A percentile compares a stretch with the other conserved stretches of the same genome.
Conservation (phyloP, 169 alveolate species). For the Plasmodium billcollinsi region DNA sequence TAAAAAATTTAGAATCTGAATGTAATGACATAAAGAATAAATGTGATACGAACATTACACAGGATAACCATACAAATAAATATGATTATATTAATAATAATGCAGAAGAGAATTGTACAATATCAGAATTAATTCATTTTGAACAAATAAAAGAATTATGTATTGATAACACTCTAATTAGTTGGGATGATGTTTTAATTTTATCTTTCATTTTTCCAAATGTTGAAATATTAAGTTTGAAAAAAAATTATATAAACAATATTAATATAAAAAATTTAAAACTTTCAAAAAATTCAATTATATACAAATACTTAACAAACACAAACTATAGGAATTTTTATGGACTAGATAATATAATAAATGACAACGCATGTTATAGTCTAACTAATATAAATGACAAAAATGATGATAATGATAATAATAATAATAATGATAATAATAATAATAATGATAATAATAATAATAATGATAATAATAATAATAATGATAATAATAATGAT, state of each 20-base stretch:
- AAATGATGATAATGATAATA: too few relatives aligned
- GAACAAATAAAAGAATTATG: slow-evolving; percentile 63
- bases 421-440: too few relatives aligned
- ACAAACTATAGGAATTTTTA: background rate
- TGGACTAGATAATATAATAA: too few relatives aligned
- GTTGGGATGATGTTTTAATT: slow-evolving; percentile 57
- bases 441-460: too few relatives aligned
- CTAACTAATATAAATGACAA: too few relatives aligned
- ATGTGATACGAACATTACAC: background rate
- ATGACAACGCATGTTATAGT: too few relatives aligned
- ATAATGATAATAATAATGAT: too few relatives aligned
- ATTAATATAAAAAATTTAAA: slow-evolving; percentile 23
- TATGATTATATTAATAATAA: background rate
- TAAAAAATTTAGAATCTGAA: background rate
- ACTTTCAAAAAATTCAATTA: slow-evolving; percentile 1
- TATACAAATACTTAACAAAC: slow-evolving; percentile 21
- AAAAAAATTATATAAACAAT: slow-evolving; percentile 53
- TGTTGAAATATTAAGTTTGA: slow-evolving; percentile 53
- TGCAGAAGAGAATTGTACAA: background rate
- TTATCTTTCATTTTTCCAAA: slow-evolving; percentile 63
- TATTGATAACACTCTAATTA: slow-evolving; percentile 44
- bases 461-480: too few relatives aligned
- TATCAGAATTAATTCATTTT: slow-evolving; percentile 21
- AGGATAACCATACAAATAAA: background rate
- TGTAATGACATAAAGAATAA: background rate